These are phyloP conservation scores for Apiospora malaysiana DNA, from an alignment of 2,329 filamentous ascomycete genomes.

Conservation along the genomic window DNA sequence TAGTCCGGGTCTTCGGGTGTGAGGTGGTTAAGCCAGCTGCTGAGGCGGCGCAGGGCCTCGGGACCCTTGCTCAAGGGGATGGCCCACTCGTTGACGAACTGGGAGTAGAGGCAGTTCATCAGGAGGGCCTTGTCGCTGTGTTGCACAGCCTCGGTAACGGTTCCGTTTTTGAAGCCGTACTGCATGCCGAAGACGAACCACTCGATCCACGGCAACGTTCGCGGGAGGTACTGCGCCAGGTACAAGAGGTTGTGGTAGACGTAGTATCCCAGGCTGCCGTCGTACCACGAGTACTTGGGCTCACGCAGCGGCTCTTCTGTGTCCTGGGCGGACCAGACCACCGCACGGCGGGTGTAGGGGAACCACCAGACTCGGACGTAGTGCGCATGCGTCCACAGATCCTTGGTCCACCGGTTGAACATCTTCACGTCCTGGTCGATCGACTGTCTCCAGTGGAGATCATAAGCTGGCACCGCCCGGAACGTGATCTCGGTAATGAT, in stretches of 20 bases:
- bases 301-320: slow-evolving; percentile 66
- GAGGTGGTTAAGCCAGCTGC: slow-evolving; percentile 79
- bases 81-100: slow-evolving; percentile 98
- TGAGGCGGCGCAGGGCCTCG: slow-evolving; percentile 82
- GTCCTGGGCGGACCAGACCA: slow-evolving; percentile 88
- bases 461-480: slow-evolving; percentile 78
- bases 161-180: slow-evolving; percentile 82
- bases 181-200: slow-evolving; percentile 98
- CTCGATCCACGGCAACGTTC: slow-evolving; percentile 85
- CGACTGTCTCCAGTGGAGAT: slow-evolving; percentile 85
- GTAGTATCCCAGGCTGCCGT: slow-evolving; percentile 80
- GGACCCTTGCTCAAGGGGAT: slow-evolving; percentile 85
- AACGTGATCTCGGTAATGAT: slow-evolving; percentile 91
- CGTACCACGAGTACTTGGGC: slow-evolving; percentile 77
- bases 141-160: slow-evolving; percentile 76
- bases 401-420: slow-evolving; percentile 72
- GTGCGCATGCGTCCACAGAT: slow-evolving; percentile 83
- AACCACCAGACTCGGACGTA: slow-evolving; percentile 98
- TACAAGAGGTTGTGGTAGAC: slow-evolving; percentile 92
- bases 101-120: slow-evolving; percentile 98
- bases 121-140: slow-evolving; percentile 80
- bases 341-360: slow-evolving; percentile 85
- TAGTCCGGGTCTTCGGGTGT: slow-evolving; percentile 68
- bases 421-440: slow-evolving; percentile 74
- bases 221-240: slow-evolving; percentile 76